Base-by-base conservation (phyloP, 2,329 filamentous ascomycete species). In the Colletotrichum australisinense region DNA sequence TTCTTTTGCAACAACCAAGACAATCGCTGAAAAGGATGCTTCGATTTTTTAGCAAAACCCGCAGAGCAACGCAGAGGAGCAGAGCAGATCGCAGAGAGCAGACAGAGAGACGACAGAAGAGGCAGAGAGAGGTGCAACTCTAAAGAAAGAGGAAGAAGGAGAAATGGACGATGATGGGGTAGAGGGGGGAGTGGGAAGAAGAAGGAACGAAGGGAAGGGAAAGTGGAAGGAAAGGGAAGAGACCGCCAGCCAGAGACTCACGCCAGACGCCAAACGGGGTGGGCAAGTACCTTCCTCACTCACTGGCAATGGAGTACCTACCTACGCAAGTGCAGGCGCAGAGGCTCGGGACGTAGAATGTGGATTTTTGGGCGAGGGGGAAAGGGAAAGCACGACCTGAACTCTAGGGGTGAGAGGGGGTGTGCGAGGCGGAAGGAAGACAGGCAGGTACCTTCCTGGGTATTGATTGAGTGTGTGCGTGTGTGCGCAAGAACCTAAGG, bases 41-140 rank as follows among this genome's bases (percentile, higher is more conserved):
- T 74, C 72, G 67, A 42, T 42, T 62, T 73, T 65, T 56, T 35
- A 65, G 35, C 64, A 70, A 67, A 68, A 74, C 56, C 63, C 42
- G 63, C 63, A 74, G 56, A 57, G 63, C 69, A 72, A 63, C 63
- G 68, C 72, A 73, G 68, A 59, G 68, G 63, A 74, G 68, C 68
- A 73, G 67, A 68, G 65, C 64, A 69, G 64, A 72, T 68, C 19
- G 42, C 42, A 49, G 66, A 78, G 69, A 58, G 42, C 65, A 76
- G 80, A 76, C 80, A 77, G 78, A 78, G 79, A 78, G 19, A 77
- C 24, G 58, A 78, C 78, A 79, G 78, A 77, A 81, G 77, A 79
- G 75, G 72, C 67, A 77, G 74, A 78, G 42, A 63, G 35, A 65
- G 56, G 70, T 70, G 67, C 67, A 73, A 62, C 67, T 73, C 73